Base-by-base conservation (phyloP, 2,329 filamentous ascomycete species). In the Didymella lethalis region DNA sequence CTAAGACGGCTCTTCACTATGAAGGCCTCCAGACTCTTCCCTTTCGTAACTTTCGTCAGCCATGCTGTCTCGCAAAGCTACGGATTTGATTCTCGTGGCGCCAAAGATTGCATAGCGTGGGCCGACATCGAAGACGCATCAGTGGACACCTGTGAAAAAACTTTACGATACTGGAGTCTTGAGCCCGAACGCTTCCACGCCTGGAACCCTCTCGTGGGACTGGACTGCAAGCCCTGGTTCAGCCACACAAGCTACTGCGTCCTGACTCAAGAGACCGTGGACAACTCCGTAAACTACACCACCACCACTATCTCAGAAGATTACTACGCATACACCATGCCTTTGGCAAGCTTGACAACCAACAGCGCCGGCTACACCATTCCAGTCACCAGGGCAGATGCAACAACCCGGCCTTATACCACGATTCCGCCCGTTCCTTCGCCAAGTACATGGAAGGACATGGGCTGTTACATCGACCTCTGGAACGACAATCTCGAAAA, bases 201-300 rank as follows among this genome's bases (percentile, higher is more conserved):
- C 31, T 59, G 56, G 56, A 59, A 59, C 34, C 56, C 56, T 1
- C 32, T 32, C 11, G 56, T 59, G 4, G 56, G 56, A 16, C 40
- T 50, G 1, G 45, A 54, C 32, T 59, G 56, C 50, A 41, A 7
- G 5, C 49, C 56, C 1, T 54, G 50, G 56, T 28, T 23, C 31
- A 34, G 32, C 11, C 1, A 16, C 4, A 48, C n/a, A 2, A 44
- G 36, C 26, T 59, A 59, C 46, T 59, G 56, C 32, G 20, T 59
- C 25, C 4, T 43, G 3, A 59, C 49, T 8, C 38, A 46, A 25
- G 38, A 28, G 7, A 28, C 14, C 2, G 2, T 38, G 1, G 40
- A 48, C 3, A 32, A 58, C 40, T 11, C 4, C 4, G 40, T 54
- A 8, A 29, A 46, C 43, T 53, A 41, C 12, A 48, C 51, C 12